Evolutionary conservation across 495 filamentous ascomycete genomes (phyloP).

Genomic region (Talaromyces ruber): DNA sequence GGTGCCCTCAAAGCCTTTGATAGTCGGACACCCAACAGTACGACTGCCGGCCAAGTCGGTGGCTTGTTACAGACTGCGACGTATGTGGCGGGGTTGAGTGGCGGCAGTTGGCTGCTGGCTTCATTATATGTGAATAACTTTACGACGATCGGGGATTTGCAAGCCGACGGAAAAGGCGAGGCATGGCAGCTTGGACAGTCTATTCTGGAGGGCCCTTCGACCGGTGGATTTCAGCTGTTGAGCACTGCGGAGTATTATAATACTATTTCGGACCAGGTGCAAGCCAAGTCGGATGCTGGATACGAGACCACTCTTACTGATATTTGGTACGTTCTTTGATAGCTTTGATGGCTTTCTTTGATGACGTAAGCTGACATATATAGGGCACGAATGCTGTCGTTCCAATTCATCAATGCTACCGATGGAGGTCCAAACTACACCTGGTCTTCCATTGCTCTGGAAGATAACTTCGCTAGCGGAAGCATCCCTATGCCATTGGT

Average conservation of each 20-base stretch:
- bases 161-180: constrained; percentile 39
- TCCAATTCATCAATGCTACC: constrained; percentile 68
- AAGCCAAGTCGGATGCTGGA: constrained; percentile 56
- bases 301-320: constrained; percentile 74
- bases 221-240: constrained; percentile 35
- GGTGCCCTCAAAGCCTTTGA: constrained; percentile 79
- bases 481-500: constrained; percentile 72
- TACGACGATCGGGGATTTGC: constrained; percentile 55
- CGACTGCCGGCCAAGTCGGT: constrained; percentile 59
- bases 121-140: constrained; percentile 87
- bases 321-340: constrained; percentile 45
- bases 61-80: constrained; percentile 75
- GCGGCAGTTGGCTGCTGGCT: constrained; percentile 84
- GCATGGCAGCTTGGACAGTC: constrained; percentile 69
- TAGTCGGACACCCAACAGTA: constrained; percentile 57
- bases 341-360: neutral
- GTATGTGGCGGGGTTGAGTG: constrained; percentile 77
- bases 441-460: constrained; percentile 73
- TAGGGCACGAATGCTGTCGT: constrained; percentile 58
- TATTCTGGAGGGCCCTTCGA: constrained; percentile 57
- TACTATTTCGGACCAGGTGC: constrained; percentile 51
- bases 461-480: constrained; percentile 54
- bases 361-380: neutral
- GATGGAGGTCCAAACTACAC: constrained; percentile 73
- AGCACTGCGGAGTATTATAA: constrained; percentile 54